Percentiles rank a stretch among this genome's conserved stretches.
Conservation (phyloP, 225 moss, liverwort and hornwort species). For the Thuidium tamariscinum region DNA sequence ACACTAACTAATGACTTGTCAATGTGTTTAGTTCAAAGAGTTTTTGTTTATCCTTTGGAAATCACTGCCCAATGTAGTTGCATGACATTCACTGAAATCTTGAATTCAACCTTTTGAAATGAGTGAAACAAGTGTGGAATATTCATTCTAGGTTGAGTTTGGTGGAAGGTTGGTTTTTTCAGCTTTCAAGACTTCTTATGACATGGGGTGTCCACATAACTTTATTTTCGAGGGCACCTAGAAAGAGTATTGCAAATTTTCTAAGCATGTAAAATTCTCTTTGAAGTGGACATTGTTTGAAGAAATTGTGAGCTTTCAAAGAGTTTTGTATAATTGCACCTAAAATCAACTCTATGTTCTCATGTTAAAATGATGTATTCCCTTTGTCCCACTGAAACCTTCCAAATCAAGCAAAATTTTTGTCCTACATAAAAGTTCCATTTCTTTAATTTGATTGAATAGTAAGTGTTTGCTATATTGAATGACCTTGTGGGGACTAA, state of each 20-base stretch:
- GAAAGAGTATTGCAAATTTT: too few relatives aligned
- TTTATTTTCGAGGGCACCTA: neutral
- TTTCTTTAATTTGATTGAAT: too few relatives aligned
- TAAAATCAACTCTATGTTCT: neutral
- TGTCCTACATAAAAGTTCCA: too few relatives aligned
- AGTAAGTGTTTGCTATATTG: too few relatives aligned
- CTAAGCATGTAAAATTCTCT: too few relatives aligned
- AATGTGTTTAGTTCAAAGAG: neutral
- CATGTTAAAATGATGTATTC: neutral
- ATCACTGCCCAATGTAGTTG: too few relatives aligned
- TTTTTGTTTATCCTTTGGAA: neutral
- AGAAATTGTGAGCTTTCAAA: neutral
- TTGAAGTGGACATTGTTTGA: accelerated
- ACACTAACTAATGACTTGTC: neutral
- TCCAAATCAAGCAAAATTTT: too few relatives aligned
- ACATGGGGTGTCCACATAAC: neutral
- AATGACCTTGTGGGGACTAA: too few relatives aligned
- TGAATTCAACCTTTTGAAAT: neutral
- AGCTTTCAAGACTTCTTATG: neutral
- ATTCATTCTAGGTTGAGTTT: neutral
- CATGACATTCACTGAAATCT: neutral
- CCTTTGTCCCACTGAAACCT: too few relatives aligned
- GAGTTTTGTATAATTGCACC: neutral
- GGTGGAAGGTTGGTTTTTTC: too few relatives aligned
- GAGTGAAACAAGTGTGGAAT: neutral